Base-by-base conservation (phyloP, 495 filamentous ascomycete species). In the Aspergillus biplanus region DNA sequence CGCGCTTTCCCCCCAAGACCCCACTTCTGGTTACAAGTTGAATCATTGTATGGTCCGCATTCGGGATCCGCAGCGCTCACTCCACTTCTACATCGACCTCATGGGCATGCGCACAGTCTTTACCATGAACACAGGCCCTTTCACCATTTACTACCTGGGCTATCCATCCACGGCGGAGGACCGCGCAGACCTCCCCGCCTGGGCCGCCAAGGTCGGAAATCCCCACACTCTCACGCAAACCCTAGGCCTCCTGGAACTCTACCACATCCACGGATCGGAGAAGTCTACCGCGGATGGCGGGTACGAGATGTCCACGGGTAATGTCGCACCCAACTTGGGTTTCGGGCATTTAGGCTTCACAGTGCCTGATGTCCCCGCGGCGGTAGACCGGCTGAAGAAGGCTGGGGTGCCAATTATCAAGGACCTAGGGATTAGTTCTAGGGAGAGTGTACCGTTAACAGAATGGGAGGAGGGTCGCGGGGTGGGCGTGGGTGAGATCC, bases 61-160 rank as follows among this genome's bases (percentile, higher is more conserved):
- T 52, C 65, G 64, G 53, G 71, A 82, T 55, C 74, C 79, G 11
- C 57, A 65, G 31, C 70, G 67, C 58, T 78, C 75, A 7, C 68
- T 80, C 0, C 65, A 76, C 63, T 83, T 82, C 73, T 83, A 83
- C 58, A 69, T 75, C 52, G 64, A 78, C 49, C 72, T 80, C 12
- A 72, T 84, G 52, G 81, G 81, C 56, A 79, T 84, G 75, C 80
- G 79, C 21, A 69, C 77, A 11, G 67, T 83, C 47, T 84, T 80
- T 68, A 78, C 75, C 13, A 74, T 78, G 72, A 79, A 79, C 64
- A 70, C 75, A 31, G 77, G 77, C 15, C 77, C 77, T 32, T 77
- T 75, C 67, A 78, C 75, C 33, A 72, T 79, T 65, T 79, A 78
- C 64, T 79, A 78, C 59, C 71, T 79, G n/a, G 77, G 75, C 13